Percentiles rank a stretch among this genome's conserved stretches.
phyloP scores from a whole-genome alignment of 1,284 basidiomycete genomes.

The Boletus semigastroideus region DNA sequence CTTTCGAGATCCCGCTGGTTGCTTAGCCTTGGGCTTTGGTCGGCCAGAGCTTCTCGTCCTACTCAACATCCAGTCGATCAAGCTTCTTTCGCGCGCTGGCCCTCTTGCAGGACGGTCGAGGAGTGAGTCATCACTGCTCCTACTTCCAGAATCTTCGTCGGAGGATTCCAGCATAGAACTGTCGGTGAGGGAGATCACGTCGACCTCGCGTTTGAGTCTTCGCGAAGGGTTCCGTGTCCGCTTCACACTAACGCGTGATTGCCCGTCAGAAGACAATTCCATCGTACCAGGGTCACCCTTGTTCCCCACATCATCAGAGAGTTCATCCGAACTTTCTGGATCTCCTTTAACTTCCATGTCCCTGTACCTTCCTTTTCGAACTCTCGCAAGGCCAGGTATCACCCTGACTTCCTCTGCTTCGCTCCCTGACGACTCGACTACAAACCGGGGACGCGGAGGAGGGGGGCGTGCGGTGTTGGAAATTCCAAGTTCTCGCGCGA shows the following conservation, averaged over 20 bases:
- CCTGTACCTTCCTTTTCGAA: conserved; percentile 34
- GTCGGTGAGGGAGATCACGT: conserved; percentile 27
- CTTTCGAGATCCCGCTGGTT: conserved; percentile 5
- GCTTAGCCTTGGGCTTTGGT: conserved; percentile 13
- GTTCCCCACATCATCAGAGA: background rate
- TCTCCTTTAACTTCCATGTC: conserved; percentile 45
- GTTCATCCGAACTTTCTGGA: conserved; percentile 46
- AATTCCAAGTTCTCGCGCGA: conserved; percentile 29
- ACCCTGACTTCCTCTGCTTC: conserved; percentile 36
- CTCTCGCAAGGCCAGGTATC: conserved; percentile 47
- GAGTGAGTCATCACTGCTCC: conserved; percentile 33
- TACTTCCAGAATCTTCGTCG: conserved; percentile 29
- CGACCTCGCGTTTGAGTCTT: conserved; percentile 3
- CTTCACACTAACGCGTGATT: conserved; percentile 13
- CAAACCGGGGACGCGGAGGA: conserved; percentile 15
- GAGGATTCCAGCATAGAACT: conserved; percentile 23
- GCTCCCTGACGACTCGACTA: conserved; percentile 22
- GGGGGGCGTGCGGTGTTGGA: conserved; percentile 4
- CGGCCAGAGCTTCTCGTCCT: conserved; percentile 37
- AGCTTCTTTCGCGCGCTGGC: conserved; percentile 38
- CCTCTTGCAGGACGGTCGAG: conserved; percentile 25
- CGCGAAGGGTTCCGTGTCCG: conserved; percentile 5
- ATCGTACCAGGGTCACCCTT: background rate
- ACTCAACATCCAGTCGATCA: conserved; percentile 62
- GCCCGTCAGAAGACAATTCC: conserved; percentile 15